Evolutionary conservation across 2,329 filamentous ascomycete species (phyloP).

Genomic region (Domatiomyces catenatus): DNA sequence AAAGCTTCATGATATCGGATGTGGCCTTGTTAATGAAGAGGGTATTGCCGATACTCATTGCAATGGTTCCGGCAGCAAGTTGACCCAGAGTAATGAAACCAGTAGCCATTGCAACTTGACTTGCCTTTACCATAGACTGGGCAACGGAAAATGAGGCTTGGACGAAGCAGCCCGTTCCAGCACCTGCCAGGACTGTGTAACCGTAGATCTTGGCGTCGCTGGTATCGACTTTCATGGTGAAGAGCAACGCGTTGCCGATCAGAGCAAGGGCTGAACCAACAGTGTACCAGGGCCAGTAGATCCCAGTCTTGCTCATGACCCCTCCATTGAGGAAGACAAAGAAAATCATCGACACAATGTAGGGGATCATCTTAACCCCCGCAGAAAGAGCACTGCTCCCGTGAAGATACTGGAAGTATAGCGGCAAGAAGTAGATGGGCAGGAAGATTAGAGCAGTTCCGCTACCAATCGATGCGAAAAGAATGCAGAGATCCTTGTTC

Average conservation of each 20-base stretch:
- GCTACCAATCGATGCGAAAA: conserved; percentile 29
- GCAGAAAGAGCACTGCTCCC: conserved; percentile 23
- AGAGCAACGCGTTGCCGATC: conserved; percentile 12
- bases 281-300: conserved; percentile 21
- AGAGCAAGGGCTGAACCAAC: conserved; percentile 16
- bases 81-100: conserved; percentile 6
- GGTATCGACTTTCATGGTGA: conserved; percentile 12
- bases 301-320: conserved; percentile 14
- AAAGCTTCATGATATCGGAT: not conserved
- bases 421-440: conserved; percentile 38
- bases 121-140: conserved; percentile 1
- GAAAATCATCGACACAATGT: conserved; percentile 17
- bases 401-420: conserved; percentile 39
- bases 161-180: conserved; percentile 13
- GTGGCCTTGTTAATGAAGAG: conserved; percentile 2
- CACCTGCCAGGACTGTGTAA: conserved; percentile 15
- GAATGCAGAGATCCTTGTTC: conserved; percentile 24
- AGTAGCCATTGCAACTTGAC: not conserved
- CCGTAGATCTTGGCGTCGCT: conserved; percentile 17
- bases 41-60: conserved; percentile 1
- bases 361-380: conserved; percentile 21
- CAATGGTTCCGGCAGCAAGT: conserved; percentile 1
- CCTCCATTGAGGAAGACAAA: conserved; percentile 14
- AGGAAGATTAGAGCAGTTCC: conserved; percentile 25
- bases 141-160: conserved; percentile 15